Evolutionary conservation across 2,329 filamentous ascomycete genomes (phyloP).

Genomic region (Fonsecaea pedrosoi): DNA sequence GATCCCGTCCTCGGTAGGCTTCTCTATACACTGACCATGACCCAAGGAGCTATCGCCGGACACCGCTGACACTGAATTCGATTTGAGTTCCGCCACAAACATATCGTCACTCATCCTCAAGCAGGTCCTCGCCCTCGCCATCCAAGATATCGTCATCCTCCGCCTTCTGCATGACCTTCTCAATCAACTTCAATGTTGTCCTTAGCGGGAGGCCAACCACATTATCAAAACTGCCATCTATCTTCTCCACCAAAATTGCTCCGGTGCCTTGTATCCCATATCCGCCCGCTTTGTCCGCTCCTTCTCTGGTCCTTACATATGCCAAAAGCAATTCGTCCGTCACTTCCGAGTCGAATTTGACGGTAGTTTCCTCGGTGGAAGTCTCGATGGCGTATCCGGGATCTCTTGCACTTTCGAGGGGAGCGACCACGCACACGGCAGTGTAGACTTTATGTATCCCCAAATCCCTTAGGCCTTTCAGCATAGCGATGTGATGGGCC

Average conservation of each 20-base stretch:
- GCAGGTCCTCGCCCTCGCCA: slow-evolving; percentile 47
- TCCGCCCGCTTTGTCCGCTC: slow-evolving; percentile 93
- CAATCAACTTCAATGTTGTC: slow-evolving; percentile 78
- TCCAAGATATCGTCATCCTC: slow-evolving; percentile 65
- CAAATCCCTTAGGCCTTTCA: slow-evolving; percentile 79
- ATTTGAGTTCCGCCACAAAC: not conserved
- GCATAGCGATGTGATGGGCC: slow-evolving; percentile 81
- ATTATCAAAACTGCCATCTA: slow-evolving; percentile 91
- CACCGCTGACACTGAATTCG: not conserved
- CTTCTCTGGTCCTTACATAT: slow-evolving; percentile 76
- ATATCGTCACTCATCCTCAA: slow-evolving; percentile 45
- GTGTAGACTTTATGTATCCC: slow-evolving; percentile 83
- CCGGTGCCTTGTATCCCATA: slow-evolving; percentile 93
- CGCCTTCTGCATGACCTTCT: slow-evolving; percentile 82
- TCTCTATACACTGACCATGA: slow-evolving; percentile 10
- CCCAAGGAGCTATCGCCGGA: not conserved
- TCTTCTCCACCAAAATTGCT: slow-evolving; percentile 82
- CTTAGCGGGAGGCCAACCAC: slow-evolving; percentile 89
- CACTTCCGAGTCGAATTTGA: slow-evolving; percentile 78
- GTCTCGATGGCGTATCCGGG: slow-evolving; percentile 85
- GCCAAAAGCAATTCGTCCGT: slow-evolving; percentile 83
- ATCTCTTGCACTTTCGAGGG: slow-evolving; percentile 76
- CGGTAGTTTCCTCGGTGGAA: slow-evolving; percentile 86
- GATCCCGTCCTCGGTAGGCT: not conserved
- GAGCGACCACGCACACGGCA: slow-evolving; percentile 81